Evolutionary conservation across 805 yeast genomes (phyloP).

Genomic region (Starmerella bombicola): DNA sequence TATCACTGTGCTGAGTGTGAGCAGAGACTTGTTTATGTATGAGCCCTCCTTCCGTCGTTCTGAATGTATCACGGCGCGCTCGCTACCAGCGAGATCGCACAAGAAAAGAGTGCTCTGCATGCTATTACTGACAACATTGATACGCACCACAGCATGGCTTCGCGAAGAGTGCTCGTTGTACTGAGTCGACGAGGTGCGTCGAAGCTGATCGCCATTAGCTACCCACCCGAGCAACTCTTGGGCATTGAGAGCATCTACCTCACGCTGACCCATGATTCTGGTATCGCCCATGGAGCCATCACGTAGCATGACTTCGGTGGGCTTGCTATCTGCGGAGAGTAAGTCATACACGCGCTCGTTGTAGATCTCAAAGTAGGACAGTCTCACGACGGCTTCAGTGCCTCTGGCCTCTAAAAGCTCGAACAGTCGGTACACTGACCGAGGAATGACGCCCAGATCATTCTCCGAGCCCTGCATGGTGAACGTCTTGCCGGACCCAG

Average conservation of each 20-base stretch:
- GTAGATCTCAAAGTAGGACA: slow-evolving; percentile 75
- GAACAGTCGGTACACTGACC: slow-evolving; percentile 52
- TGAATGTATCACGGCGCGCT: slow-evolving; percentile 56
- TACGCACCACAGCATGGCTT: slow-evolving; percentile 78
- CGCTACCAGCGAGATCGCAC: slow-evolving; percentile 97
- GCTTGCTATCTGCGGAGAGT: slow-evolving; percentile 27
- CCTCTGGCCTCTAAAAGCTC: slow-evolving; percentile 19
- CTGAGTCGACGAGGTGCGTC: slow-evolving; percentile 82
- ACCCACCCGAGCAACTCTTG: slow-evolving; percentile 51
- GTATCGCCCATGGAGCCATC: slow-evolving; percentile 67
- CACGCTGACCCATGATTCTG: slow-evolving; percentile 59
- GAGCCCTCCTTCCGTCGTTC: slow-evolving; percentile 92
- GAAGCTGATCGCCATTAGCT: slow-evolving; percentile 53
- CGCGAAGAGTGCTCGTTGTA: slow-evolving; percentile 78
- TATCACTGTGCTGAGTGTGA: slow-evolving; percentile 87
- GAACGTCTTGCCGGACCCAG: slow-evolving; percentile 84
- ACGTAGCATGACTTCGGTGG: slow-evolving; percentile 50
- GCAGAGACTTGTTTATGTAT: slow-evolving; percentile 75
- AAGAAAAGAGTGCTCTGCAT: slow-evolving; percentile 57
- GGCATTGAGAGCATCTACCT: slow-evolving; percentile 43
- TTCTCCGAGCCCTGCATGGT: slow-evolving; percentile 66
- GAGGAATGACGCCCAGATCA: slow-evolving; percentile 55
- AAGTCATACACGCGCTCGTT: slow-evolving; percentile 78
- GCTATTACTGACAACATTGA: slow-evolving; percentile 37
- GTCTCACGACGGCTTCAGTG: slow-evolving; percentile 33